Base-by-base conservation (phyloP, 164 flowering plant genomes). In the Berberis vulgaris region DNA sequence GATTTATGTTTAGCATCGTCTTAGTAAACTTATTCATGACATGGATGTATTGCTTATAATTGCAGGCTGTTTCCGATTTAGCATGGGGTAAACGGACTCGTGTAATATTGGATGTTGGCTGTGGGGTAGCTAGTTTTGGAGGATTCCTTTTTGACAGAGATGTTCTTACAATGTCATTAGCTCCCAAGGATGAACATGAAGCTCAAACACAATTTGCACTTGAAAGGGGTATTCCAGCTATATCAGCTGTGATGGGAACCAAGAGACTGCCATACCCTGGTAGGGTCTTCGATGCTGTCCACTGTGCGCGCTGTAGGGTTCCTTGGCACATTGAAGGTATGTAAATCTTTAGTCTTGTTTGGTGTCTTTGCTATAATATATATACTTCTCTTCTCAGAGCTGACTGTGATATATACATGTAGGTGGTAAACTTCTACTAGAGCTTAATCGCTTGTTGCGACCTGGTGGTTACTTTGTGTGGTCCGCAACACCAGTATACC, bases 91-190 rank as follows among this genome's bases (percentile, higher is more conserved):
- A 83, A 73, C 87, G 75, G 41, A 67, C 84, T 7, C 93, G 99
- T 67, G 92, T 89, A 12, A 69, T 95, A 63, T 76, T 95, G 78
- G 97, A 95, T 78, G 96, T 95, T 73, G 99, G 99, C 55, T 95
- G 99, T 80, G 99, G 99, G 41, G 99, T 95, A 62, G 99, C 99
- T 50, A 95, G 99, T 80, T 89, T 95, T 78, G 99, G 99, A 41
- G 99, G 99, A 38, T 95, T 66, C 79, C 94, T 95, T 65, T 95
- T 91, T 78, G 99, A 95, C 13, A 86, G 82, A 75, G 87, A 85
- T 71, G 97, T 83, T 38, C 81, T 95, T 39, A 67, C 97, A 6
- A 94, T 94, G 97, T 94, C 99, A 41, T 80, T 94, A 65, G 99
- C 99, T 57, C 99, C 99, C 57, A 95, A 95, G 81, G 99, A 95